A percentile compares a stretch with the other conserved stretches of the same genome.
These are phyloP conservation scores for Panellus pusillus DNA, from an alignment of 768 basidiomycete genomes.

Conservation along the genomic window DNA sequence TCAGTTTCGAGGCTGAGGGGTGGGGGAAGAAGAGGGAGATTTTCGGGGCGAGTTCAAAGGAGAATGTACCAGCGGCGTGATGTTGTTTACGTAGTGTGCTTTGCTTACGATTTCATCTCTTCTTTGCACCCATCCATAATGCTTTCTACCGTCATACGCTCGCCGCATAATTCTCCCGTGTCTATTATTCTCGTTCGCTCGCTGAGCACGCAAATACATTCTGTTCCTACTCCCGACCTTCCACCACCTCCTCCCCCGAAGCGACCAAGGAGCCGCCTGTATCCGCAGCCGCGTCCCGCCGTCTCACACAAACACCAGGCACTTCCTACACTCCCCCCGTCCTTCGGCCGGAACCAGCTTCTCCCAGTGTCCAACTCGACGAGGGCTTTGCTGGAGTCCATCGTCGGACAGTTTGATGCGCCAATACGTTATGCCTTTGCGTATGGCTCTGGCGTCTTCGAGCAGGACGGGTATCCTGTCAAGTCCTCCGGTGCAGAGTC, in stretches of 20 bases:
- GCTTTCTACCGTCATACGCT: constrained; percentile 22
- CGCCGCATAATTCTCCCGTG: constrained; percentile 13
- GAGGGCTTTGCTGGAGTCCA: constrained; percentile 74
- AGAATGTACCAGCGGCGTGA: constrained; percentile 35
- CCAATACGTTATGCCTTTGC: constrained; percentile 97
- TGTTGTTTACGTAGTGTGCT: neutral
- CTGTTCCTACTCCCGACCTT: constrained; percentile 31
- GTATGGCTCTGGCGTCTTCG: constrained; percentile 94
- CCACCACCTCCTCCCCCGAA: constrained; percentile 37
- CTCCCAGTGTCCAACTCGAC: constrained; percentile 78
- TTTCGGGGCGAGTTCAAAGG: constrained; percentile 44
- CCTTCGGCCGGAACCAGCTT: constrained; percentile 81
- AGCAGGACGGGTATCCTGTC: constrained; percentile 76
- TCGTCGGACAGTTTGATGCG: constrained; percentile 80
- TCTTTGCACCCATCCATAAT: constrained; percentile 13
- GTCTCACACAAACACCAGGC: constrained; percentile 33
- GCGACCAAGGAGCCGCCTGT: constrained; percentile 36
- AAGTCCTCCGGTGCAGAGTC: constrained; percentile 31
- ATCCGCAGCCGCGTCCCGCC: constrained; percentile 49
- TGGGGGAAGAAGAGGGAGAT: constrained; percentile 37
- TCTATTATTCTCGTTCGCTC: constrained; percentile 36
- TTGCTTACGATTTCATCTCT: neutral
- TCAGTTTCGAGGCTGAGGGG: constrained; percentile 52
- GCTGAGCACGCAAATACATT: constrained; percentile 43
- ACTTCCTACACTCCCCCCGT: constrained; percentile 61